Evolutionary conservation across 2,329 filamentous ascomycete species (phyloP), one percentile per base, ranked within the genome.

Genomic region (Zasmidium cellare): DNA sequence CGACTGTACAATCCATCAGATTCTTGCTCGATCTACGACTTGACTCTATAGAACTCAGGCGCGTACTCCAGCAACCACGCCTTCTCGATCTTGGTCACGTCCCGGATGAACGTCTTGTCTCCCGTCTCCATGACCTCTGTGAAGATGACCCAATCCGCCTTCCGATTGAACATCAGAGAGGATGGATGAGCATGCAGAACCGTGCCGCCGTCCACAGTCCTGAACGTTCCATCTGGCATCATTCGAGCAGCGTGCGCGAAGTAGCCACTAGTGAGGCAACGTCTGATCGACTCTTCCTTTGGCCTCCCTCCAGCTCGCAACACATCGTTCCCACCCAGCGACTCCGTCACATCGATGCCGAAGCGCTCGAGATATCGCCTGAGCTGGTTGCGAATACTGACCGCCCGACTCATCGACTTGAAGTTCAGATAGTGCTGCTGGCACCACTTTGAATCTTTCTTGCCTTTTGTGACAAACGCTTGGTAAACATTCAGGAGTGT

Each of bases 131-230:
- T 85, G 38, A 96, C 86, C 76, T 97, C 93, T 68, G 96, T 89
- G 71, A 97, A 99, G 31, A 99, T 84, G 9, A 97, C 92, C 92
- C 93, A 97, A 63, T 97, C 92, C 11, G 91, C 91, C 78, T 96
- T 97, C 56, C 92, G 87, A 74, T 96, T 96, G 79, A 97, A 97
- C 86, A 97, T 91, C 65, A 97, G 77, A 41, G 90, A 96, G 70
- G 86, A 96, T 0, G 94, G 94, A 75, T 99, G 94, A 20, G 92
- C 91, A 77, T 96, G 84, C 53, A 97, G 79, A 3, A 86, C 84
- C 51, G 88, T 88, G 41, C 86, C 86, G 25, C 91, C 91, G 60
- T 87, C 87, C n/a, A 96, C 87, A 51, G 91, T 93, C 66, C 84
- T 86, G 73, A 96, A 97, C 3, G 86, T 92, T 14, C 94, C 94